These are phyloP conservation scores for Camillea tinctor DNA, from an alignment of 2,329 filamentous ascomycete genomes.

Conservation along the genomic window DNA sequence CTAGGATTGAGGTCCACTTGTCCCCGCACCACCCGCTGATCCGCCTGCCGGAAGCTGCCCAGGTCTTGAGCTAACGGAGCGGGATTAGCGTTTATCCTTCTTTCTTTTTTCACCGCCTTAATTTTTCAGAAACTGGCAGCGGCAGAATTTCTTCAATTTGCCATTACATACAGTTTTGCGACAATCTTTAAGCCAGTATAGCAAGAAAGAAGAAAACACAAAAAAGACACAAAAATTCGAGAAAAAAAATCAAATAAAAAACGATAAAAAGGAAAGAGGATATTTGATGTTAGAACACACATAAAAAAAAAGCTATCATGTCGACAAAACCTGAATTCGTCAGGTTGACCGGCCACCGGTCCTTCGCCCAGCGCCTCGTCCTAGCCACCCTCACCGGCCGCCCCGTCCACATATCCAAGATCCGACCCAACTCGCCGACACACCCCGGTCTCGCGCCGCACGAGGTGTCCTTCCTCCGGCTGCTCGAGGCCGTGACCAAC, in stretches of 20 bases:
- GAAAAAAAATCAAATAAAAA: too few relatives aligned
- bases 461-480: slow-evolving; percentile 92
- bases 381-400: slow-evolving; percentile 89
- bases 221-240: too few relatives aligned
- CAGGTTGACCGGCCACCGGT: slow-evolving; percentile 80
- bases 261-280: too few relatives aligned
- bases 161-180: slow-evolving; percentile 1
- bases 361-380: slow-evolving; percentile 79
- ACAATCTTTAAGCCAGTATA: neutral
- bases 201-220: neutral
- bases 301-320: slow-evolving; percentile 20
- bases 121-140: slow-evolving; percentile 20
- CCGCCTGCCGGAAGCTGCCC: too few relatives aligned
- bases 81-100: neutral
- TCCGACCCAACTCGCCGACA: slow-evolving; percentile 81
- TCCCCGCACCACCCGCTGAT: too few relatives aligned
- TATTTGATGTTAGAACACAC: neutral
- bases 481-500: slow-evolving; percentile 93
- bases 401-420: slow-evolving; percentile 88
- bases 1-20: too few relatives aligned
- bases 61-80: neutral
- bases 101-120: slow-evolving; percentile 27
- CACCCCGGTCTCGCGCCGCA: slow-evolving; percentile 86
- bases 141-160: slow-evolving; percentile 29
- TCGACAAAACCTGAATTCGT: slow-evolving; percentile 52